Conservation (phyloP, 495 filamentous ascomycete genomes). For the Talaromyces proteolyticus region DNA sequence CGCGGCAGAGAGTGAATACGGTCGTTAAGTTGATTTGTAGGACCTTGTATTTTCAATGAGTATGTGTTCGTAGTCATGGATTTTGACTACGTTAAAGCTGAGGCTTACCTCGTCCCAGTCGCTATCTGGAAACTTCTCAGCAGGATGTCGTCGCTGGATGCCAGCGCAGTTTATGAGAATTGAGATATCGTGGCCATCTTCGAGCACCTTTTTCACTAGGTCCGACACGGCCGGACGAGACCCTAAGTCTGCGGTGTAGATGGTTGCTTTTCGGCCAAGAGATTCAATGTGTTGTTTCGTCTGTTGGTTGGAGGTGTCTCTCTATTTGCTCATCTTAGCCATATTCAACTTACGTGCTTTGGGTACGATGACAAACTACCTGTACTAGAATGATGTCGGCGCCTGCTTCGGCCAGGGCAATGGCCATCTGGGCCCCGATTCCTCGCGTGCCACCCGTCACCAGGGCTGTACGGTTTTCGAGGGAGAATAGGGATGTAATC, state of each 20-base stretch:
- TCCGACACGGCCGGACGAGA: conserved; percentile 46
- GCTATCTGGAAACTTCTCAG: conserved; percentile 60
- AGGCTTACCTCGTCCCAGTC: conserved; percentile 61
- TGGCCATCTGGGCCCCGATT: conserved; percentile 70
- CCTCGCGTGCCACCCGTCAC: conserved; percentile 81
- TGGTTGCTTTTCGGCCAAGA: conserved; percentile 60
- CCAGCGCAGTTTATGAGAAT: conserved; percentile 85
- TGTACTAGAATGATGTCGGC: conserved; percentile 72
- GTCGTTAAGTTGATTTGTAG: conserved; percentile 76
- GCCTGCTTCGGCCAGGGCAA: conserved; percentile 78
- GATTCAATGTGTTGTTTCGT: conserved; percentile 51
- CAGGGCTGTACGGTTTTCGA: conserved; percentile 58
- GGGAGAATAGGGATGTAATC: conserved; percentile 3
- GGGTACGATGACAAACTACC: conserved; percentile 5
- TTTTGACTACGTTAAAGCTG: neutral
- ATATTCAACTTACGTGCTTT: neutral
- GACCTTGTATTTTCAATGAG: conserved; percentile 32
- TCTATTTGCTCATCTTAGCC: conserved; percentile 28
- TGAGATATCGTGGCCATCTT: conserved; percentile 52
- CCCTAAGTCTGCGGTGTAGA: conserved; percentile 70
- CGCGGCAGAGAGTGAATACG: conserved; percentile 73
- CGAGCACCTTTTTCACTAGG: conserved; percentile 53
- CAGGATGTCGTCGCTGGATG: conserved; percentile 71
- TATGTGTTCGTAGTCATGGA: no score
- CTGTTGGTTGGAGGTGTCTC: conserved; percentile 51